Percentiles rank a stretch among this genome's conserved stretches.
phyloP scores from a whole-genome alignment of 1,284 basidiomycete genomes.

The Neolentinus lepideus region DNA sequence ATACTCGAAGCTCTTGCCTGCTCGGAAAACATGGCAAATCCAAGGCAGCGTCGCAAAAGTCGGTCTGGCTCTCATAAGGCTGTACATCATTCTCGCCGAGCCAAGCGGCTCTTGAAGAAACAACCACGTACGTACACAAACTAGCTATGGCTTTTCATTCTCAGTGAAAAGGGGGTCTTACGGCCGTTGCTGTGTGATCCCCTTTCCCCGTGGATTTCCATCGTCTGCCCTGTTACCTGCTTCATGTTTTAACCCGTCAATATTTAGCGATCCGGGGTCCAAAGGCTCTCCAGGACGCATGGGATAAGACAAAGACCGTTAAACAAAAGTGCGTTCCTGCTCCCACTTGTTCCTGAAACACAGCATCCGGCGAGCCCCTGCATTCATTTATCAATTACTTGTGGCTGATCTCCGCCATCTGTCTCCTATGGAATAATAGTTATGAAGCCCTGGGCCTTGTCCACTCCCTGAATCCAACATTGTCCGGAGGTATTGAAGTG shows the following conservation, averaged over 20 bases:
- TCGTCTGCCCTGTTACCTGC: not conserved
- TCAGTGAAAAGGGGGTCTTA: not conserved
- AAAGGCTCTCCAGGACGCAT: constrained; percentile 75
- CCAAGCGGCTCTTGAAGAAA: constrained; percentile 73
- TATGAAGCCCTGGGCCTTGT: constrained; percentile 75
- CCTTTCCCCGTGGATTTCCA: constrained; percentile 3
- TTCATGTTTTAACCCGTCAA: constrained; percentile 10
- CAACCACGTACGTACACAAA: constrained; percentile 51
- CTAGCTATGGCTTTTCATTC: constrained; percentile 2
- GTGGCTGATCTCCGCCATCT: constrained; percentile 2
- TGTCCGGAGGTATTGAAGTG: constrained; percentile 52
- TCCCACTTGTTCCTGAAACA: not conserved
- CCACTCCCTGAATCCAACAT: constrained; percentile 56
- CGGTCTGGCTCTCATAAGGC: constrained; percentile 66
- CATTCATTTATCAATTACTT: not conserved
- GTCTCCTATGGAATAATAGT: constrained; percentile 32
- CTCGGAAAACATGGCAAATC: constrained; percentile 71
- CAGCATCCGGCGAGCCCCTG: constrained; percentile 7
- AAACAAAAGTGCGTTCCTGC: constrained; percentile 76
- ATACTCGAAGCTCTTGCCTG: not conserved
- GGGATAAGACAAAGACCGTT: constrained; percentile 88
- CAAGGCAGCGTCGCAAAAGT: constrained; percentile 79
- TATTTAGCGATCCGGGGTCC: constrained; percentile 74
- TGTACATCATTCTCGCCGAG: constrained; percentile 62
- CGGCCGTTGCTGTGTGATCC: not conserved